Percentiles rank a stretch among this genome's conserved stretches.
Conservation (phyloP, 2,329 filamentous ascomycete species). For the Trichoderma lentiforme region DNA sequence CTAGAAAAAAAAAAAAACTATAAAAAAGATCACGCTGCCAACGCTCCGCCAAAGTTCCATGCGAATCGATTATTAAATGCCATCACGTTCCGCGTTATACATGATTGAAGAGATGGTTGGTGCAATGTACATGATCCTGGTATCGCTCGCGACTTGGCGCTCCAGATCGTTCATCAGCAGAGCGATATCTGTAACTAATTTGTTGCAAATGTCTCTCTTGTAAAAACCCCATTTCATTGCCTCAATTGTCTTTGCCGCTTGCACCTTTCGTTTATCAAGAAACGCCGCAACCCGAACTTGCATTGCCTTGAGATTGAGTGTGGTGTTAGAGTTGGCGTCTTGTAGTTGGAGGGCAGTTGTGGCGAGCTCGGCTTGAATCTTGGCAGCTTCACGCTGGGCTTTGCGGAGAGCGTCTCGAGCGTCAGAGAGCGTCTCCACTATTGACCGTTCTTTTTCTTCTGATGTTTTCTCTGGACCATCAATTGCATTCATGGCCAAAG, state of each 20-base stretch:
- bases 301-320: neutral
- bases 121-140: neutral
- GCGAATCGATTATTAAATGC: neutral
- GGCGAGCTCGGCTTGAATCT: neutral
- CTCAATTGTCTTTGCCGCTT: neutral
- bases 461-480: neutral
- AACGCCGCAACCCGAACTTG: neutral
- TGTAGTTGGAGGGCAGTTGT: neutral
- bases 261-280: neutral
- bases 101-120: neutral
- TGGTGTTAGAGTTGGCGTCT: neutral
- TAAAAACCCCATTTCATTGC: neutral
- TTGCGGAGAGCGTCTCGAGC: neutral
- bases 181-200: neutral
- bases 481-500: neutral
- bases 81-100: neutral
- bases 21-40: neutral
- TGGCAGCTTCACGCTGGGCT: neutral
- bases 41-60: neutral
- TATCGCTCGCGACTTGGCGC: neutral
- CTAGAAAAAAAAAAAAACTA: fast-evolving
- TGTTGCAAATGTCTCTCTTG: neutral
- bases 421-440: neutral
- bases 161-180: neutral
- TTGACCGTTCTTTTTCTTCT: neutral